Percentiles rank a stretch among this genome's conserved stretches.
These are phyloP conservation scores for Boletus rubropictus DNA, from an alignment of 768 basidiomycete genomes.

Conservation along the genomic window DNA sequence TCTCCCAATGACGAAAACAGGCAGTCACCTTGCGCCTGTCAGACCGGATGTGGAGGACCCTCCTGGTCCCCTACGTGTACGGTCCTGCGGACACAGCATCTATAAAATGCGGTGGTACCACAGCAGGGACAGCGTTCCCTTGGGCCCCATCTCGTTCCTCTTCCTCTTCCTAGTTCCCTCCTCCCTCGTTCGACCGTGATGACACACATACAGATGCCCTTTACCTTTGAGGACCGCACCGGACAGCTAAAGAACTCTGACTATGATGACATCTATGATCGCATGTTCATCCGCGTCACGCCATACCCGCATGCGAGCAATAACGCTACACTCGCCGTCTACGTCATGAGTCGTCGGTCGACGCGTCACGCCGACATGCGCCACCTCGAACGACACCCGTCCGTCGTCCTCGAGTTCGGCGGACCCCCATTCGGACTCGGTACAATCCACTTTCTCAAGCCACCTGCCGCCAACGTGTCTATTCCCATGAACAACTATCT, in stretches of 20 bases:
- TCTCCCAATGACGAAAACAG: conserved; percentile 21
- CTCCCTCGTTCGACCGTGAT: conserved; percentile 17
- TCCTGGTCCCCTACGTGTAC: conserved; percentile 12
- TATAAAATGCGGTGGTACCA: conserved; percentile 14
- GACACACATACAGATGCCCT: conserved; percentile 37
- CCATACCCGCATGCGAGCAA: conserved; percentile 38
- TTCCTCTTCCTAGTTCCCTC: conserved; percentile 4
- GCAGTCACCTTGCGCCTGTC: conserved; percentile 21
- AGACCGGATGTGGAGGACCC: conserved; percentile 19
- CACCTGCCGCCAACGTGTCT: conserved; percentile 33
- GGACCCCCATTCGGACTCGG: conserved; percentile 50
- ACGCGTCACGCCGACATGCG: conserved; percentile 52
- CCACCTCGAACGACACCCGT: conserved; percentile 47
- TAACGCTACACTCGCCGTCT: conserved; percentile 46
- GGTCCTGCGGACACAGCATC: conserved; percentile 18
- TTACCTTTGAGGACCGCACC: conserved; percentile 65
- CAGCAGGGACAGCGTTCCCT: conserved; percentile 1
- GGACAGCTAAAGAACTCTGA: conserved; percentile 50
- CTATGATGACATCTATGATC: conserved; percentile 76
- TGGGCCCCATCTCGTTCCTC: not conserved
- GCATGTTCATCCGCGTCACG: conserved; percentile 60
- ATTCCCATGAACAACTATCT: conserved; percentile 63
- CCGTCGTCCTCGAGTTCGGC: conserved; percentile 56
- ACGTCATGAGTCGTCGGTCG: conserved; percentile 60
- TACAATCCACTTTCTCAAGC: conserved; percentile 47